phyloP scores from a whole-genome alignment of 129 eudicot species.

The Smallanthus sonchifolius region DNA sequence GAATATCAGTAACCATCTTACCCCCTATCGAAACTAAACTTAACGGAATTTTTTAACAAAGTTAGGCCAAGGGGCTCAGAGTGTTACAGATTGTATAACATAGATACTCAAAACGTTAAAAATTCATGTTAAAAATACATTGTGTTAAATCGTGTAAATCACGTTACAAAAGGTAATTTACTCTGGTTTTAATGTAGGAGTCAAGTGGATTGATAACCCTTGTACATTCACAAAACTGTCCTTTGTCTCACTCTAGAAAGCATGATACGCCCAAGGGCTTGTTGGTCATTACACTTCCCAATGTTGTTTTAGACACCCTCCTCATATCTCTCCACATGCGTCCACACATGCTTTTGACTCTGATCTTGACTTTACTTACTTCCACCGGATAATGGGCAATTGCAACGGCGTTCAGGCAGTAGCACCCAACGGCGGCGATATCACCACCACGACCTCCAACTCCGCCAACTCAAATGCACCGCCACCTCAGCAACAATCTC shows the following conservation, averaged over 20 bases:
- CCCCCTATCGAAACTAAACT: no score
- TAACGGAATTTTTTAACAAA: no score
- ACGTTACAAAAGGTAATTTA: no score
- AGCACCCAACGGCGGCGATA: constrained; percentile 14
- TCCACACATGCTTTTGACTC: constrained; percentile 25
- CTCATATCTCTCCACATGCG: constrained; percentile 11
- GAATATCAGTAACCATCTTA: no score
- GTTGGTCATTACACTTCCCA: neutral
- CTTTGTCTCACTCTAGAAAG: neutral
- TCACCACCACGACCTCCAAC: constrained; percentile 24
- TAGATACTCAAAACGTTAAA: no score
- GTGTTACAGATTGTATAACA: no score
- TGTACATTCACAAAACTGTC: neutral
- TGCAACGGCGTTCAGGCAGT: constrained; percentile 51
- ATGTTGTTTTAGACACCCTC: constrained; percentile 11
- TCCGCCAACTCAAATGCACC: neutral
- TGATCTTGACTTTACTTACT: constrained; percentile 17
- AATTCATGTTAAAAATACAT: no score
- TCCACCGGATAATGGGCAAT: constrained; percentile 54
- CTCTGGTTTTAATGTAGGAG: neutral
- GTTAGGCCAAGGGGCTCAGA: no score
- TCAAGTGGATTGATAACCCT: neutral
- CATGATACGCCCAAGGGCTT: neutral
- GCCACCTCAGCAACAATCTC: constrained; percentile 2
- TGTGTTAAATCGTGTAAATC: no score